Evolutionary conservation across 2,329 filamentous ascomycete genomes (phyloP).

Genomic region (Paecilomyces sp.): DNA sequence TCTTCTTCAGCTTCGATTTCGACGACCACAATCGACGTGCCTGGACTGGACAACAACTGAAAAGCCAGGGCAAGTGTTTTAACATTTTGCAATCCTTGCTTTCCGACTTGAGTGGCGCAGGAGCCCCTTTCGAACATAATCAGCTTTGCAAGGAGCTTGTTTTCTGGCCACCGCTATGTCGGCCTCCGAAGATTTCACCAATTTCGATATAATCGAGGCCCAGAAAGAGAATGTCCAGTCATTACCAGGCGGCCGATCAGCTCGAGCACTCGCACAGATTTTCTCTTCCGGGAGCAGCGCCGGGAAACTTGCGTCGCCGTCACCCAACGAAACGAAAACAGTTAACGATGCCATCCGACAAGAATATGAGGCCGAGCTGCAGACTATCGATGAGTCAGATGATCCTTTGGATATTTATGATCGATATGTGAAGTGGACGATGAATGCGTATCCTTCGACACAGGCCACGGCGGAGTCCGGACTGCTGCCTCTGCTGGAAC

Average conservation of each 20-base stretch:
- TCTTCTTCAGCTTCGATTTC: not conserved
- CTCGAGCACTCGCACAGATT: slow-evolving; percentile 76
- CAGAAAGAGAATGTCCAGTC: slow-evolving; percentile 99
- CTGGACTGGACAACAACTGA: not conserved
- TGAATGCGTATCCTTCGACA: slow-evolving; percentile 89
- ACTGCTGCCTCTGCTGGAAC: slow-evolving; percentile 79
- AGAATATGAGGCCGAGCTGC: slow-evolving; percentile 79
- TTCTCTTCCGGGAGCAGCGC: slow-evolving; percentile 43
- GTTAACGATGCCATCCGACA: slow-evolving; percentile 72
- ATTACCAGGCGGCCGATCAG: slow-evolving; percentile 79
- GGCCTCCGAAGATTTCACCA: slow-evolving; percentile 36
- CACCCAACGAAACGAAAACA: slow-evolving; percentile 65
- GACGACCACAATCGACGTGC: not conserved
- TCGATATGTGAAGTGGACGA: slow-evolving; percentile 92
- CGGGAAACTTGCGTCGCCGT: slow-evolving; percentile 54
- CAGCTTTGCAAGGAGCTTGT: not conserved
- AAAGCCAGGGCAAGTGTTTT: not conserved
- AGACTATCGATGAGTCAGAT: slow-evolving; percentile 74
- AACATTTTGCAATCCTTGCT: not conserved
- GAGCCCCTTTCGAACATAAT: not conserved
- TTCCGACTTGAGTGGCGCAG: not conserved
- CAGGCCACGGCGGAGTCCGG: slow-evolving; percentile 90
- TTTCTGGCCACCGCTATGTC: slow-evolving; percentile 25
- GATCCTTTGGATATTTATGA: slow-evolving; percentile 95
- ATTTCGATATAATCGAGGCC: slow-evolving; percentile 87